These are phyloP conservation scores for Colletotrichum liriopes DNA, from an alignment of 2,329 filamentous ascomycete genomes.

Conservation along the genomic window DNA sequence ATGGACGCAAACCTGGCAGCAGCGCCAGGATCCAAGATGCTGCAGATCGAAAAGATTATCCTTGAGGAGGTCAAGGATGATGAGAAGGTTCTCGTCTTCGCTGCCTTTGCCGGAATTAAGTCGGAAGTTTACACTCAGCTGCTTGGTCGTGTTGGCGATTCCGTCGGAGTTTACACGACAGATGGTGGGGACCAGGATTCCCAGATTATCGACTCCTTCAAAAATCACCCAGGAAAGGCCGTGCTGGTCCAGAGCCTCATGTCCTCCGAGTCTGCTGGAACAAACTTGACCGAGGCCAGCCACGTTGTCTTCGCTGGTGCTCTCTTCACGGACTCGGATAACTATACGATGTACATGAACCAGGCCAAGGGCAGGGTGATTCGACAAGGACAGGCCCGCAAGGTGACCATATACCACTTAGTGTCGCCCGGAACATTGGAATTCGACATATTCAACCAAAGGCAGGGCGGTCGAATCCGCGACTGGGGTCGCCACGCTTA, in stretches of 20 bases:
- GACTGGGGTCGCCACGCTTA: neutral
- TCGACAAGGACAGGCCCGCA: slow-evolving; percentile 57
- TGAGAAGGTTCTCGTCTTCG: slow-evolving; percentile 56
- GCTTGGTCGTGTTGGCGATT: slow-evolving; percentile 38
- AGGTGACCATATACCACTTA: slow-evolving; percentile 59
- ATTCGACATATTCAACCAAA: slow-evolving; percentile 54
- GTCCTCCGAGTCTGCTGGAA: slow-evolving; percentile 57
- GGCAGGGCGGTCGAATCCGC: slow-evolving; percentile 13
- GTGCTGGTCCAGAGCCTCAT: slow-evolving; percentile 58
- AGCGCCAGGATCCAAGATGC: slow-evolving; percentile 43
- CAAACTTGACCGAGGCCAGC: slow-evolving; percentile 59
- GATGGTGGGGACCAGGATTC: slow-evolving; percentile 23
- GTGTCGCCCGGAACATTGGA: slow-evolving; percentile 57
- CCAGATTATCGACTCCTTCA: slow-evolving; percentile 48
- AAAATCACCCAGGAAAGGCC: slow-evolving; percentile 43
- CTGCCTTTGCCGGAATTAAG: slow-evolving; percentile 52
- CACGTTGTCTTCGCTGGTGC: slow-evolving; percentile 60
- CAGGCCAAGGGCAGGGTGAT: slow-evolving; percentile 59
- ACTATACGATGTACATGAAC: slow-evolving; percentile 54
- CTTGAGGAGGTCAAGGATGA: slow-evolving; percentile 41
- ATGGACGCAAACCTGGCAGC: neutral
- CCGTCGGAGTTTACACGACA: slow-evolving; percentile 41
- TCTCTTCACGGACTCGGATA: slow-evolving; percentile 50
- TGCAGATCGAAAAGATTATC: slow-evolving; percentile 47
- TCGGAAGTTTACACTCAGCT: slow-evolving; percentile 44